phyloP scores from a whole-genome alignment of 2,329 filamentous ascomycete species.

The Chalaropsis thielavioides region DNA sequence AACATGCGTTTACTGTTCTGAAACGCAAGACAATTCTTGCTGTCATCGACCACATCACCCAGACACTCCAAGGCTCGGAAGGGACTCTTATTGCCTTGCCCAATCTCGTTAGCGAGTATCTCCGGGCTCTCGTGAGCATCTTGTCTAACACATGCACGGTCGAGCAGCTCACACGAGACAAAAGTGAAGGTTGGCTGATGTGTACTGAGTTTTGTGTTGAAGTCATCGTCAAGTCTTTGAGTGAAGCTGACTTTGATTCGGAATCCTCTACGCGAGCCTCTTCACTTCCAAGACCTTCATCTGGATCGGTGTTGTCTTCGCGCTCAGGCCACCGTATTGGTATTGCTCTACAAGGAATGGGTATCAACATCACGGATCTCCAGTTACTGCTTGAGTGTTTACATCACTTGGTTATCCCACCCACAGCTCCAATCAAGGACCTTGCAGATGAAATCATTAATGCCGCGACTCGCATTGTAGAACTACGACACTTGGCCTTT shows the following conservation, averaged over 20 bases:
- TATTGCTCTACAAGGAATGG: constrained; percentile 12
- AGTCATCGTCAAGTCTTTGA: constrained; percentile 40
- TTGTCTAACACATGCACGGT: constrained; percentile 62
- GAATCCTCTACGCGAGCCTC: constrained; percentile 22
- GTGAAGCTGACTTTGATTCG: constrained; percentile 25
- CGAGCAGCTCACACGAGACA: constrained; percentile 53
- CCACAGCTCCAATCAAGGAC: constrained; percentile 48
- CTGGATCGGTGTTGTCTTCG: constrained; percentile 19
- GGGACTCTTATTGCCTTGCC: constrained; percentile 49
- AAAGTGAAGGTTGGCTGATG: constrained; percentile 49
- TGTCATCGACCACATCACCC: constrained; percentile 66
- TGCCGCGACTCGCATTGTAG: constrained; percentile 36
- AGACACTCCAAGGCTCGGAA: constrained; percentile 49
- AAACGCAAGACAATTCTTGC: constrained; percentile 65
- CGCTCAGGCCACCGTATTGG: constrained; percentile 10
- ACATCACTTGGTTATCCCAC: constrained; percentile 44
- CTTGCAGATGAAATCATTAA: background rate
- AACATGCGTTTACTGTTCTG: constrained; percentile 52
- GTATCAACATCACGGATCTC: constrained; percentile 20
- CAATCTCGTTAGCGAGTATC: constrained; percentile 55
- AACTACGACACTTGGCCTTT: constrained; percentile 40
- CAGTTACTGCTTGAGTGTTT: constrained; percentile 51
- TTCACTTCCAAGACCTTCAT: constrained; percentile 33
- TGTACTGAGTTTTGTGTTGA: constrained; percentile 58
- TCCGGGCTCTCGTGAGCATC: constrained; percentile 57